phyloP scores from a whole-genome alignment of 768 basidiomycete species.

The Hygrocybe coccinea region DNA sequence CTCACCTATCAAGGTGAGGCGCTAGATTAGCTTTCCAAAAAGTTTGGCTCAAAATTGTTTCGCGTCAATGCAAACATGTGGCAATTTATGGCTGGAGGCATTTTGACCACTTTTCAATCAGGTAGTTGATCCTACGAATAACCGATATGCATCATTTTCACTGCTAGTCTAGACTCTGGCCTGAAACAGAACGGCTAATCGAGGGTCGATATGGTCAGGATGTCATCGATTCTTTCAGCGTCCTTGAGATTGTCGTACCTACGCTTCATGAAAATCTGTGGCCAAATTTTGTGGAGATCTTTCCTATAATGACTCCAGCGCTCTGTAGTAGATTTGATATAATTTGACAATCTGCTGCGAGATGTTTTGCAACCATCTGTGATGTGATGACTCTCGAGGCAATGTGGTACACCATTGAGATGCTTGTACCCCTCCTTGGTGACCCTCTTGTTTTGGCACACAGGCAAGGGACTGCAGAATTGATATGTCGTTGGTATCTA shows the following conservation, averaged over 20 bases:
- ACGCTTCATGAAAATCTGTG: conserved; percentile 68
- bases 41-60: conserved; percentile 70
- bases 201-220: conserved; percentile 78
- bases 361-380: conserved; percentile 84
- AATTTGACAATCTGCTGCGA: conserved; percentile 81
- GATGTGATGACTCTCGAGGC: conserved; percentile 79
- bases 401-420: conserved; percentile 86
- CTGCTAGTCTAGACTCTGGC: conserved; percentile 39
- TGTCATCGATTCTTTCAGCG: conserved; percentile 88
- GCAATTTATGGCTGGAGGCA: conserved; percentile 82
- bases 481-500: conserved; percentile 77
- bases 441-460: conserved; percentile 72
- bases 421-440: conserved; percentile 72
- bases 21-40: conserved; percentile 73
- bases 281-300: conserved; percentile 61
- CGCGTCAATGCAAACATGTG: conserved; percentile 89
- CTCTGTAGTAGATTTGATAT: conserved; percentile 84
- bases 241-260: conserved; percentile 76
- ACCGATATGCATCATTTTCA: too few species aligned
- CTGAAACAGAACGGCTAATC: conserved; percentile 59
- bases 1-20: conserved; percentile 76
- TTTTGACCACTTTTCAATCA: conserved; percentile 59
- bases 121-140: conserved; percentile 40
- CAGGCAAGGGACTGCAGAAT: conserved; percentile 85
- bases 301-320: conserved; percentile 72